Evolutionary conservation across 305 asterid genomes (phyloP).

Genomic region (Solanum hybrid): DNA sequence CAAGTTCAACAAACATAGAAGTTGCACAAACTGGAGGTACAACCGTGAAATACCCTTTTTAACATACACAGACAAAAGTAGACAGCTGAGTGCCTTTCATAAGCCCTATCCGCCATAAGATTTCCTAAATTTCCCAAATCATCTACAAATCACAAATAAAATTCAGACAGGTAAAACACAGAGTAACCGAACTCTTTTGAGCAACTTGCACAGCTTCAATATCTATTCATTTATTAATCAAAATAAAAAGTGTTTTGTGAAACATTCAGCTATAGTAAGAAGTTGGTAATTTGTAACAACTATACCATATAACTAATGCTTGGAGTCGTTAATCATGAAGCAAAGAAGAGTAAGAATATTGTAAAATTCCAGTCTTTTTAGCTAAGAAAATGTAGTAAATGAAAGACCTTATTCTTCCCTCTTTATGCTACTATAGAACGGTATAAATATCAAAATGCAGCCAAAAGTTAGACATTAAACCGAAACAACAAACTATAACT

Average conservation of each 20-base stretch:
- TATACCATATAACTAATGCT: not conserved
- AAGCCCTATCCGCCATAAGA: not conserved
- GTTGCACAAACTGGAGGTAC: not conserved
- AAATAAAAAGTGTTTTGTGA: not conserved
- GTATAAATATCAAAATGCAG: not conserved
- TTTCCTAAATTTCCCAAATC: not conserved
- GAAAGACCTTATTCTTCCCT: not conserved
- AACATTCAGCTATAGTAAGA: not conserved
- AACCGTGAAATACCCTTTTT: not conserved
- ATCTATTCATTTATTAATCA: not conserved
- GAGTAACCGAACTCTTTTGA: not conserved
- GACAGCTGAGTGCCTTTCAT: not conserved
- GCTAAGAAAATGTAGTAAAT: not conserved
- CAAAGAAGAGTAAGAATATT: not conserved
- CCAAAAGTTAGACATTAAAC: not conserved
- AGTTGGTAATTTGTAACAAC: not conserved
- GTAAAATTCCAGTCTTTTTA: not conserved
- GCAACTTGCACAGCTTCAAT: not conserved
- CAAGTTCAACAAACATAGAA: not conserved
- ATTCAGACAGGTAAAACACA: not conserved
- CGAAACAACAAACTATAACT: not conserved
- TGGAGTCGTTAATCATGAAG: not conserved
- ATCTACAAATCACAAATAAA: not conserved
- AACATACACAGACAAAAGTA: not conserved
- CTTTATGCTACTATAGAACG: not conserved